These are phyloP conservation scores for Camellia lanceoleosa DNA, from an alignment of 148 eudicot genomes.

Conservation along the genomic window DNA sequence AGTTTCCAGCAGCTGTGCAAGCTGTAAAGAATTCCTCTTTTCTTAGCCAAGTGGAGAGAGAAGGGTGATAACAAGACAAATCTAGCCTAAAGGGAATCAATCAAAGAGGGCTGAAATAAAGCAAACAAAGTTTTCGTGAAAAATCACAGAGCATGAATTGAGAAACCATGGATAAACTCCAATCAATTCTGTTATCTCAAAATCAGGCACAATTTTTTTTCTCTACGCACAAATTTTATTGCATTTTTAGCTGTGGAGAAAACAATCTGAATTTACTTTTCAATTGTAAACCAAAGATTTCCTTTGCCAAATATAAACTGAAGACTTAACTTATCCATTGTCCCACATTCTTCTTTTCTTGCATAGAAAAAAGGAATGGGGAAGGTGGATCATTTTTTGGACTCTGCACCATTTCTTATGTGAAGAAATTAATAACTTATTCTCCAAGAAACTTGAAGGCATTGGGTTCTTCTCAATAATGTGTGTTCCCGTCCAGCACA, in stretches of 20 bases:
- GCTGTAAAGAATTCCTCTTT: neutral
- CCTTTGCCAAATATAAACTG: neutral
- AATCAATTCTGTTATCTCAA: neutral
- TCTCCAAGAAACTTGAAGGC: neutral
- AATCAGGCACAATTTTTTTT: neutral
- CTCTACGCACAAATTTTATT: neutral
- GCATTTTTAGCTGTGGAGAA: neutral
- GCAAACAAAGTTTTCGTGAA: neutral
- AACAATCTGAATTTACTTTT: neutral
- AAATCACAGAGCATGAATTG: no score
- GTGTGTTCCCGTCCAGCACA: neutral
- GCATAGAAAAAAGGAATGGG: neutral
- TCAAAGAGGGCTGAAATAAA: neutral
- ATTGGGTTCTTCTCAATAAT: neutral
- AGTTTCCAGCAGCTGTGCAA: neutral
- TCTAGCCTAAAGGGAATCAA: neutral
- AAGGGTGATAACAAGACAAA: neutral
- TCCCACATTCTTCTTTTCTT: neutral
- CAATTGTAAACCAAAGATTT: neutral
- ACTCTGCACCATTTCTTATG: neutral
- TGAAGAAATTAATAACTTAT: neutral
- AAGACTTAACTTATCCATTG: neutral
- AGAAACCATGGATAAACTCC: neutral
- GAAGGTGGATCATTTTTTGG: neutral
- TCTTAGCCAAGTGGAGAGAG: slow-evolving; percentile 3